Evolutionary conservation across 2,329 filamentous ascomycete genomes (phyloP).

Genomic region (Byssoonygena ceratinophila): DNA sequence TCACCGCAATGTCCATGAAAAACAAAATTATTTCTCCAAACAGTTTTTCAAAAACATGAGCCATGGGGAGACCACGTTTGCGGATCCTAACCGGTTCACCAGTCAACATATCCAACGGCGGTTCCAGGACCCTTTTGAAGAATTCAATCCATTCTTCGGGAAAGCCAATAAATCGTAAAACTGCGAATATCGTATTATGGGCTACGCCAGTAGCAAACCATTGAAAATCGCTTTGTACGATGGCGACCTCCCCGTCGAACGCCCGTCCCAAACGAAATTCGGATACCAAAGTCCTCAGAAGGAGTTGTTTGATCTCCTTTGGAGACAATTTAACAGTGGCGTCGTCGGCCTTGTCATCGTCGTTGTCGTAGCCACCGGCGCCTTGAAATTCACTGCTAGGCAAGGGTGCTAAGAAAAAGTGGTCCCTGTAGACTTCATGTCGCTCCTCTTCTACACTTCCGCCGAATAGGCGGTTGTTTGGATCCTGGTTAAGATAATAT

Average conservation of each 20-base stretch:
- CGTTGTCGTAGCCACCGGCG: slow-evolving; percentile 21
- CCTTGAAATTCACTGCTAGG: slow-evolving; percentile 23
- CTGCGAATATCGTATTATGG: slow-evolving; percentile 36
- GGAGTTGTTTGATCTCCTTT: slow-evolving; percentile 31
- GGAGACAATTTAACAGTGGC: slow-evolving; percentile 13
- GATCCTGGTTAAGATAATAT: slow-evolving; percentile 21
- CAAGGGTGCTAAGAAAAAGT: slow-evolving; percentile 30
- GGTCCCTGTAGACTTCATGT: slow-evolving; percentile 20
- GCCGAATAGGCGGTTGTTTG: fast-evolving
- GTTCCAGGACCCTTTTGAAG: slow-evolving; percentile 38
- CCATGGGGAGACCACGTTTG: slow-evolving; percentile 38
- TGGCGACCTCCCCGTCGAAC: slow-evolving; percentile 28
- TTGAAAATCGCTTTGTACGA: slow-evolving; percentile 37
- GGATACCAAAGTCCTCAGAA: slow-evolving; percentile 33
- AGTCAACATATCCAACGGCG: slow-evolving; percentile 34
- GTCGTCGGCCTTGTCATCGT: slow-evolving; percentile 21
- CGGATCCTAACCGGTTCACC: slow-evolving; percentile 34
- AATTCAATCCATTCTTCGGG: slow-evolving; percentile 36
- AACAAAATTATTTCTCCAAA: slow-evolving; percentile 41
- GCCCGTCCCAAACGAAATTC: slow-evolving; percentile 30
- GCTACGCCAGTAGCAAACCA: slow-evolving; percentile 38
- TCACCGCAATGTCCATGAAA: slow-evolving; percentile 40
- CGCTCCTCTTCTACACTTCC: slow-evolving; percentile 16
- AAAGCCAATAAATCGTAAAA: slow-evolving; percentile 39
- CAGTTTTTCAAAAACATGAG: slow-evolving; percentile 39